Percentiles rank a stretch among this genome's conserved stretches.
Evolutionary conservation across 2,329 filamentous ascomycete genomes (phyloP).

Genomic region (Phialemoniopsis sp.): DNA sequence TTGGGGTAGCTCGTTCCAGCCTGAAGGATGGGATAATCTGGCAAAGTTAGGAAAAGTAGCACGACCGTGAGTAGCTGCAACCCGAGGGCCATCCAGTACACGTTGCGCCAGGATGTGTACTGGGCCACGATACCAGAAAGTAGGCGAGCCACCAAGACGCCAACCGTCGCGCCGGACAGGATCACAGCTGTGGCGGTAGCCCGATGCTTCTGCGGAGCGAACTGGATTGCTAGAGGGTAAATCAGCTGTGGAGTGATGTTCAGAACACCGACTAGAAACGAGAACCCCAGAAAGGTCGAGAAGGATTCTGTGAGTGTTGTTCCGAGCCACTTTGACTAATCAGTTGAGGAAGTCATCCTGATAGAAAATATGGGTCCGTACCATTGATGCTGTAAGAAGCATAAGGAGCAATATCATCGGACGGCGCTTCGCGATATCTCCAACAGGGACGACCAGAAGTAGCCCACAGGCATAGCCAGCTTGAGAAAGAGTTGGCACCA

Average conservation of each 20-base stretch:
- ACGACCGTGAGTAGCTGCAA: slow-evolving; percentile 63
- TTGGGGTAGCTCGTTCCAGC: slow-evolving; percentile 57
- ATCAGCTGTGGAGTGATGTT: slow-evolving; percentile 74
- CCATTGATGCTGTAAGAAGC: slow-evolving; percentile 62
- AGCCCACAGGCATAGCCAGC: slow-evolving; percentile 71
- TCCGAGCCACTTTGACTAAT: slow-evolving; percentile 50
- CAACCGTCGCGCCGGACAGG: slow-evolving; percentile 66
- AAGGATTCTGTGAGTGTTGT: slow-evolving; percentile 64
- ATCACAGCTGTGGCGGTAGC: slow-evolving; percentile 67
- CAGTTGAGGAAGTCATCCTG: neutral
- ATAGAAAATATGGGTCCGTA: slow-evolving; percentile 18
- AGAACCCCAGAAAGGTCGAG: slow-evolving; percentile 59
- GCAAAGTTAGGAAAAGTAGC: slow-evolving; percentile 67
- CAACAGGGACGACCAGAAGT: slow-evolving; percentile 69
- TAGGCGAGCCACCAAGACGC: slow-evolving; percentile 67
- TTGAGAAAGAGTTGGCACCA: slow-evolving; percentile 69
- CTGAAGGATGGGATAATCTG: slow-evolving; percentile 73
- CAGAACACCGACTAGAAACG: slow-evolving; percentile 64
- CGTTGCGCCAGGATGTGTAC: slow-evolving; percentile 65
- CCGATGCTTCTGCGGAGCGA: slow-evolving; percentile 63
- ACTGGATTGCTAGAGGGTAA: slow-evolving; percentile 72
- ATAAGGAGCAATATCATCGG: slow-evolving; percentile 63
- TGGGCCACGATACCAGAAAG: slow-evolving; percentile 69
- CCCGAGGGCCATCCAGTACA: slow-evolving; percentile 71
- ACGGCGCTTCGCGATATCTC: slow-evolving; percentile 61